These are phyloP conservation scores for Naganishia kalamii DNA, from an alignment of 768 basidiomycete species.

Conservation along the genomic window DNA sequence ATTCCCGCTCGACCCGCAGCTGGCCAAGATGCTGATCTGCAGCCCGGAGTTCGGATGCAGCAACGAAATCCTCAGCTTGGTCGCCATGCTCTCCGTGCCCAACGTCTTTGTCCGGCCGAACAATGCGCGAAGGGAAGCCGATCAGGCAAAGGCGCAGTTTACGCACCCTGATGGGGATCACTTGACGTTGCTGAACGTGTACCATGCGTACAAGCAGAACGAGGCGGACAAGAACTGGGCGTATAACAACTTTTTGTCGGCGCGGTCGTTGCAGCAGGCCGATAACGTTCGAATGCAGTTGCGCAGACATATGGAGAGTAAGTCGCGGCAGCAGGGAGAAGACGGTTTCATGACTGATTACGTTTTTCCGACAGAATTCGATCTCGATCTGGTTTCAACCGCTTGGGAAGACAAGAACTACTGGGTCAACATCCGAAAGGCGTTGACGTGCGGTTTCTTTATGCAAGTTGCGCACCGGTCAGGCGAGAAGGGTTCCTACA, in stretches of 20 bases:
- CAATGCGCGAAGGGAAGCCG: conserved; percentile 81
- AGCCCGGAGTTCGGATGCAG: conserved; percentile 94
- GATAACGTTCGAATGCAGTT: conserved; percentile 89
- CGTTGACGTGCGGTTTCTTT: conserved; percentile 87
- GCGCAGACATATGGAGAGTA: conserved; percentile 76
- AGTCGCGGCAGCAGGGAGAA: background rate
- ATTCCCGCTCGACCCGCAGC: conserved; percentile 93
- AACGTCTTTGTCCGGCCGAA: conserved; percentile 91
- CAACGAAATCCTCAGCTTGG: conserved; percentile 89
- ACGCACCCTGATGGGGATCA: conserved; percentile 96
- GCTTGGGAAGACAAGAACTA: conserved; percentile 64
- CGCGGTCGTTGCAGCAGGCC: conserved; percentile 75
- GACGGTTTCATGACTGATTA: background rate
- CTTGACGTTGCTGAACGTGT: conserved; percentile 86
- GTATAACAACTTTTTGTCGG: conserved; percentile 81
- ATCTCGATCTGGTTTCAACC: conserved; percentile 65
- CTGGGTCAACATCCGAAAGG: conserved; percentile 68
- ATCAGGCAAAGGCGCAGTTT: conserved; percentile 78
- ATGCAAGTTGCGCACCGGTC: conserved; percentile 97
- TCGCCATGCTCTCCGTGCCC: conserved; percentile 93
- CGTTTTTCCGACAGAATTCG: conserved; percentile 50
- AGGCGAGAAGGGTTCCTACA: conserved; percentile 75
- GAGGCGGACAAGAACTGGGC: conserved; percentile 77
- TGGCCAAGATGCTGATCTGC: conserved; percentile 87
- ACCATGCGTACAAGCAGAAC: conserved; percentile 81